Percentiles rank a stretch among this genome's conserved stretches.
Conservation (phyloP, 2,329 filamentous ascomycete species). For the Diaporthe amygdali region DNA sequence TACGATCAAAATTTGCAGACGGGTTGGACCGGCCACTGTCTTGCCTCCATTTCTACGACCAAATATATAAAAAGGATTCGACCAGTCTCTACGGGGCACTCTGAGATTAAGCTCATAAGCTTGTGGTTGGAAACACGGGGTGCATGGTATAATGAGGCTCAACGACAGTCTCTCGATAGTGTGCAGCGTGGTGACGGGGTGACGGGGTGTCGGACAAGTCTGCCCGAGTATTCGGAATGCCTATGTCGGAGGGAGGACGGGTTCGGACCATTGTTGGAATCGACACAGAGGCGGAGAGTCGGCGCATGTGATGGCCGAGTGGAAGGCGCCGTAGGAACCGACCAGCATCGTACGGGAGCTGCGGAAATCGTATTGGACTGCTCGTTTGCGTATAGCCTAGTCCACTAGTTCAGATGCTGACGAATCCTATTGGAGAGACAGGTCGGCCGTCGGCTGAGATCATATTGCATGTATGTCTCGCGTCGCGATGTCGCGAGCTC, state of each 20-base stretch:
- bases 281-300: neutral
- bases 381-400: neutral
- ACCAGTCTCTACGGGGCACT: too few relatives aligned
- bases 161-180: too few relatives aligned
- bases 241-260: neutral
- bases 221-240: neutral
- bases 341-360: neutral
- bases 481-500: conserved; percentile 1
- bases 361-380: neutral
- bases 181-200: neutral
- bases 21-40: too few relatives aligned
- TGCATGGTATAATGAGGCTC: neutral
- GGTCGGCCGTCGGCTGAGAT: neutral
- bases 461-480: neutral
- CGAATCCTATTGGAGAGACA: neutral
- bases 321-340: neutral
- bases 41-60: neutral
- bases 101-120: neutral
- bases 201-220: neutral
- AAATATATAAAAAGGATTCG: too few relatives aligned
- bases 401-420: neutral
- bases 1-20: neutral
- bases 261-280: neutral
- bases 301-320: neutral
- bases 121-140: neutral